Evolutionary conservation across 139 green algal genomes (phyloP).

Genomic region (Chlorella sp.): DNA sequence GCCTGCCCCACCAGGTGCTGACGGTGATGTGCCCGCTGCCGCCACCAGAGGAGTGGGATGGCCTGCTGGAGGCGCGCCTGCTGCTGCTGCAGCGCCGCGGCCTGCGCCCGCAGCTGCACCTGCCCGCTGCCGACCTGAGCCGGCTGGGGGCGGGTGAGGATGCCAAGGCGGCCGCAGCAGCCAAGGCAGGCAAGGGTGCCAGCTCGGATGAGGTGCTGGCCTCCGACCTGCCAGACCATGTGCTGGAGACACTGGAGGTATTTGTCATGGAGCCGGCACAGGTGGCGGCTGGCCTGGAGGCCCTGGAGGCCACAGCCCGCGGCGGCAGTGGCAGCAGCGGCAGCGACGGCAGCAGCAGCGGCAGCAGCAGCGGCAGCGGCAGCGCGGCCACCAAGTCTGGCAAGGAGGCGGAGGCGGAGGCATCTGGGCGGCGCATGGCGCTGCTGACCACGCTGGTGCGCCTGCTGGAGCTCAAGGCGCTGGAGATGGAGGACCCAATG

Average conservation of each 20-base stretch:
- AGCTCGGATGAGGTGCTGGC: background rate
- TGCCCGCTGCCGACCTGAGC: conserved; percentile 41
- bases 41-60: conserved; percentile 59
- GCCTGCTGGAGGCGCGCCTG: conserved; percentile 47
- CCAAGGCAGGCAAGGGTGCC: background rate
- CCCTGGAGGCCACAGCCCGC: background rate
- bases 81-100: conserved; percentile 33
- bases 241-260: conserved; percentile 63
- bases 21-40: conserved; percentile 77
- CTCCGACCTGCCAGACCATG: conserved; percentile 47
- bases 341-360: background rate
- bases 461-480: conserved; percentile 76
- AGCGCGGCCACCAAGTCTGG: too few relatives aligned
- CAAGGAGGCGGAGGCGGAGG: conserved; percentile 38
- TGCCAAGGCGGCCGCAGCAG: background rate
- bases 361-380: background rate
- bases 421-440: conserved; percentile 70
- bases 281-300: conserved; percentile 44
- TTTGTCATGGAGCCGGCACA: conserved; percentile 71
- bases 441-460: conserved; percentile 72
- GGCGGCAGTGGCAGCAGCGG: background rate
- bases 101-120: conserved; percentile 65
- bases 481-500: conserved; percentile 64
- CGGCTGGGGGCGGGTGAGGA: background rate
- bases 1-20: conserved; percentile 35